These are phyloP conservation scores for Argentina anserina DNA, from an alignment of 306 rosid species.

Conservation along the genomic window DNA sequence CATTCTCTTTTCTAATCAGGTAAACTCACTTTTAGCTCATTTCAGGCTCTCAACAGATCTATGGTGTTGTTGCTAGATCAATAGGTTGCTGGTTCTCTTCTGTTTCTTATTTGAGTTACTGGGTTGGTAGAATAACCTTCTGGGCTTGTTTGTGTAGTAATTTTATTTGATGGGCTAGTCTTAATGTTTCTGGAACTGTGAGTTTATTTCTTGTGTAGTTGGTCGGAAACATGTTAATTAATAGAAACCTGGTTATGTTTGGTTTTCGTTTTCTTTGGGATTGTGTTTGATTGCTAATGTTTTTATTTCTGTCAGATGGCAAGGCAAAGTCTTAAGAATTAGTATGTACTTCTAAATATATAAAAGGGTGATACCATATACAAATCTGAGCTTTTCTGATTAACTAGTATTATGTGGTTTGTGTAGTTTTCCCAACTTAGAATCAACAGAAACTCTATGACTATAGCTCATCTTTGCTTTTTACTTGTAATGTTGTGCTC, in stretches of 20 bases:
- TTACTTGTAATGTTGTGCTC: background rate
- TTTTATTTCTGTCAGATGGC: background rate
- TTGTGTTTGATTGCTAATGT: slow-evolving; percentile 19
- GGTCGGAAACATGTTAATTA: background rate
- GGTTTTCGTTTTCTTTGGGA: slow-evolving; percentile 14
- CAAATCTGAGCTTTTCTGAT: background rate
- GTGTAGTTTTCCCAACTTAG: background rate
- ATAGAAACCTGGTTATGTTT: slow-evolving; percentile 26
- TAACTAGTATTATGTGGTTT: background rate
- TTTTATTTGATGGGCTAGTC: slow-evolving; percentile 31
- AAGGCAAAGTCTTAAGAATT: background rate
- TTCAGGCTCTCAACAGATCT: slow-evolving; percentile 25
- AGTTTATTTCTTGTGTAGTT: background rate
- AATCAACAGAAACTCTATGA: background rate
- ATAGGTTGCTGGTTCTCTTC: slow-evolving; percentile 9
- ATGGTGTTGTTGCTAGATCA: slow-evolving; percentile 43
- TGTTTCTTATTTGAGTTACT: background rate
- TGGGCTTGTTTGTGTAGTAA: slow-evolving; percentile 17
- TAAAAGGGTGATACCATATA: too few species aligned
- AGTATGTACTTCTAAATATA: background rate
- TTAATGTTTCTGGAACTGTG: background rate
- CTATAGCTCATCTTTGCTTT: background rate
- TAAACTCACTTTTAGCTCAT: slow-evolving; percentile 23
- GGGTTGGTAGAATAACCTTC: slow-evolving; percentile 25
- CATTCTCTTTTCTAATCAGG: slow-evolving; percentile 18